A percentile compares a stretch with the other conserved stretches of the same genome.
Evolutionary conservation across 129 eudicot species (phyloP).

Genomic region (Erigeron canadensis): DNA sequence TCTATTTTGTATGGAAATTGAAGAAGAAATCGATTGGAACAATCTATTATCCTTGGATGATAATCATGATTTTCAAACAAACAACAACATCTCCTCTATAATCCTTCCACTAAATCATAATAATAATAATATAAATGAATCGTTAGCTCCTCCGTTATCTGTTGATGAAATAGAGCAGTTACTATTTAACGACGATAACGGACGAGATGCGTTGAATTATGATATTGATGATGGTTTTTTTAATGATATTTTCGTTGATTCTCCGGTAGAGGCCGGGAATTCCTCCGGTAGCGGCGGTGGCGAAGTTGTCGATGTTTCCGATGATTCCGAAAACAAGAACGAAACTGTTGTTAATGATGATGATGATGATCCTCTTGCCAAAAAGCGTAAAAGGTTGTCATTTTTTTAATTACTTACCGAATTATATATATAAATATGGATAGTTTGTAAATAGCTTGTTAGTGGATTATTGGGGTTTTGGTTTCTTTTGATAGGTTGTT

Average conservation of each 20-base stretch:
- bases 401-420: not conserved
- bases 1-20: constrained; percentile 19
- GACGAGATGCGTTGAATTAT: too few species aligned
- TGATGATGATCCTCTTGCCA: constrained; percentile 45
- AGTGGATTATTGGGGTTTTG: too few species aligned
- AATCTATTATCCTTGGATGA: constrained; percentile 20
- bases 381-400: constrained; percentile 60
- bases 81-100: not conserved
- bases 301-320: constrained; percentile 35
- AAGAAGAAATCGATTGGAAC: constrained; percentile 36
- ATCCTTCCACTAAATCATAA: not conserved
- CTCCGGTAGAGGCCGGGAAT: constrained; percentile 33
- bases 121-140: not conserved
- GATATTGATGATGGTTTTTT: constrained; percentile 30
- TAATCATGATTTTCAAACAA: not conserved
- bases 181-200: constrained; percentile 39
- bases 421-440: too few species aligned
- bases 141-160: constrained; percentile 25
- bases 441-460: too few species aligned
- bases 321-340: constrained; percentile 12
- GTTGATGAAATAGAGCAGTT: constrained; percentile 49
- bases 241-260: constrained; percentile 36
- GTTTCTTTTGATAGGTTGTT: too few species aligned
- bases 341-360: constrained; percentile 1
- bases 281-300: constrained; percentile 13